Conservation (phyloP, 1,284 basidiomycete genomes). For the Melampsora occidentalis region DNA sequence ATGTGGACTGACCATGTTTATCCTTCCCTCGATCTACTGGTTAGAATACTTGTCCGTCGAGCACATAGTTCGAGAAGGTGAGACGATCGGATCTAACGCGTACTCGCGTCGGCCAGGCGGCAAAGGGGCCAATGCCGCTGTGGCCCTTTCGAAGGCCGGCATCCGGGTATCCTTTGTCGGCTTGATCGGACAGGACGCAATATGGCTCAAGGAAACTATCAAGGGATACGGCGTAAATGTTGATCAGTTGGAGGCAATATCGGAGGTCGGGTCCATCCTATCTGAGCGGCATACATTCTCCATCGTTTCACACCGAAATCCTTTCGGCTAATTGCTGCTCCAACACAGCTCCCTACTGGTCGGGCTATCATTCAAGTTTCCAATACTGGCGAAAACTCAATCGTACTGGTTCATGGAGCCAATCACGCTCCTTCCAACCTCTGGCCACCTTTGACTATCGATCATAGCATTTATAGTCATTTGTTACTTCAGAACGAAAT, state of each 20-base stretch:
- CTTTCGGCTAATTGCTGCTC: background rate
- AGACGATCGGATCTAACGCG: slow-evolving; percentile 15
- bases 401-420: slow-evolving; percentile 17
- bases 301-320: background rate
- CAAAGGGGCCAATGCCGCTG: slow-evolving; percentile 34
- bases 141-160: slow-evolving; percentile 19
- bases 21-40: background rate
- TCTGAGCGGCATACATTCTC: no score
- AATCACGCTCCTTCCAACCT: slow-evolving; percentile 14
- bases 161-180: slow-evolving; percentile 16
- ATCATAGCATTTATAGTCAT: slow-evolving; percentile 13
- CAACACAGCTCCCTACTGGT: slow-evolving; percentile 20
- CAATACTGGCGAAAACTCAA: slow-evolving; percentile 28
- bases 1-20: background rate
- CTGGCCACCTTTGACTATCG: slow-evolving; percentile 8
- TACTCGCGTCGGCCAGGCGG: slow-evolving; percentile 15
- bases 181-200: slow-evolving; percentile 11
- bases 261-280: slow-evolving; percentile 8
- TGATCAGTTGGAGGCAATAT: slow-evolving; percentile 6
- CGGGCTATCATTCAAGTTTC: slow-evolving; percentile 39
- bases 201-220: slow-evolving; percentile 17
- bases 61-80: slow-evolving; percentile 18
- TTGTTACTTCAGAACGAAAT: slow-evolving; percentile 36
- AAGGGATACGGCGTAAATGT: slow-evolving; percentile 14
- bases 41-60: slow-evolving; percentile 33